A percentile compares a stretch with the other conserved stretches of the same genome.
Conservation (phyloP, 2,329 filamentous ascomycete species). For the Venturia aucupariae region DNA sequence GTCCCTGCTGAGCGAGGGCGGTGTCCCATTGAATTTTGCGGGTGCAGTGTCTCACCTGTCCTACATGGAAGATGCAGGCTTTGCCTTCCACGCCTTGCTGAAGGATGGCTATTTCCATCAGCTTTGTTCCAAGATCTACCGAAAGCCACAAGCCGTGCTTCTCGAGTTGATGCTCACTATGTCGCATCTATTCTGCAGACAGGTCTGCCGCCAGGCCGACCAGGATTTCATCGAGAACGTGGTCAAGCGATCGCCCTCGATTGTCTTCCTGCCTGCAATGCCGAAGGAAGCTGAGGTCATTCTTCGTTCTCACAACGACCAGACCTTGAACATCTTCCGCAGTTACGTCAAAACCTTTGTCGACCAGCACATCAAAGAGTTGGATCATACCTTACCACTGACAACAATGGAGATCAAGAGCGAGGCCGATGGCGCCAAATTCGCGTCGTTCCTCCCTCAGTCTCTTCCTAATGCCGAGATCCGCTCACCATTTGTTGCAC, state of each 20-base stretch:
- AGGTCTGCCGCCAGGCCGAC: slow-evolving; percentile 40
- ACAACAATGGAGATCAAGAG: slow-evolving; percentile 41
- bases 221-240: slow-evolving; percentile 38
- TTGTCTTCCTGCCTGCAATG: slow-evolving; percentile 56
- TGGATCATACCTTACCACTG: slow-evolving; percentile 51
- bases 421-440: slow-evolving; percentile 14
- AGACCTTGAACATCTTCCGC: slow-evolving; percentile 57
- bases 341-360: slow-evolving; percentile 62
- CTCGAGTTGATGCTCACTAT: slow-evolving; percentile 59
- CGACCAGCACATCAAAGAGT: slow-evolving; percentile 48
- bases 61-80: slow-evolving; percentile 65
- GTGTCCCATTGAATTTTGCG: slow-evolving; percentile 62
- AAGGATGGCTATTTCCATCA: slow-evolving; percentile 60
- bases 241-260: slow-evolving; percentile 50
- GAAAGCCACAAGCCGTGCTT: slow-evolving; percentile 40
- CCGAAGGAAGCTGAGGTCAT: slow-evolving; percentile 48
- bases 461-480: slow-evolving; percentile 29
- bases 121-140: slow-evolving; percentile 50
- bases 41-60: slow-evolving; percentile 63
- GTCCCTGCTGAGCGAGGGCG: slow-evolving; percentile 50
- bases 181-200: slow-evolving; percentile 60
- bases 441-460: slow-evolving; percentile 20
- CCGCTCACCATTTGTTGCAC: slow-evolving; percentile 60
- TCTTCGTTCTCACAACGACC: slow-evolving; percentile 52
- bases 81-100: slow-evolving; percentile 67